Evolutionary conservation across 768 basidiomycete genomes (phyloP).

Genomic region (Amanita phalloides): DNA sequence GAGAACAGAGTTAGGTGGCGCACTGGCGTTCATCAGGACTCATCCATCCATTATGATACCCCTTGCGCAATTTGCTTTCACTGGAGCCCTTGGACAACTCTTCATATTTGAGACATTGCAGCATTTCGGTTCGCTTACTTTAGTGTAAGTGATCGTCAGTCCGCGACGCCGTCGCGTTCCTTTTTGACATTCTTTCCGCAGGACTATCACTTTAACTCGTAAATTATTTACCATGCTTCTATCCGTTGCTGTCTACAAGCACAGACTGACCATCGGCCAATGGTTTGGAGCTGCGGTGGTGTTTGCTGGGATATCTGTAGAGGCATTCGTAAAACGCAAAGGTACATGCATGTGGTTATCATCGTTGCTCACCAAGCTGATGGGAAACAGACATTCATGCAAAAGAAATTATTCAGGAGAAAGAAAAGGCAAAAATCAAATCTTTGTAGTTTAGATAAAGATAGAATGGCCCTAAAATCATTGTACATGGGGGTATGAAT

Average conservation of each 20-base stretch:
- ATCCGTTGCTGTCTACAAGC: slow-evolving; percentile 87
- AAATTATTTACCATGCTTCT: slow-evolving; percentile 98
- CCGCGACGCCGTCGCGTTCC: neutral
- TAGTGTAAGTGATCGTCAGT: slow-evolving; percentile 43
- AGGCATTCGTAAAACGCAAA: slow-evolving; percentile 85
- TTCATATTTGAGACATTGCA: slow-evolving; percentile 97
- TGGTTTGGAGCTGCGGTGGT: slow-evolving; percentile 91
- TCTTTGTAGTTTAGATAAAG: slow-evolving; percentile 36
- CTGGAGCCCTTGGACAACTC: slow-evolving; percentile 89
- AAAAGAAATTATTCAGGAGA: slow-evolving; percentile 72
- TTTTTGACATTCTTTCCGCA: slow-evolving; percentile 18
- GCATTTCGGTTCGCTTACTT: slow-evolving; percentile 81
- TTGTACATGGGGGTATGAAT: slow-evolving; percentile 11
- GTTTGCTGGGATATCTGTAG: slow-evolving; percentile 91
- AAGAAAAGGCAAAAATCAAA: slow-evolving; percentile 78
- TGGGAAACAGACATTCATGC: slow-evolving; percentile 57
- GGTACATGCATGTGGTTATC: slow-evolving; percentile 31
- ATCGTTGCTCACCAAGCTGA: neutral
- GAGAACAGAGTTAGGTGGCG: slow-evolving; percentile 52
- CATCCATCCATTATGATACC: slow-evolving; percentile 73
- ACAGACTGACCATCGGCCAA: slow-evolving; percentile 73
- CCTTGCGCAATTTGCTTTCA: slow-evolving; percentile 74
- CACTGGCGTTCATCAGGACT: slow-evolving; percentile 59
- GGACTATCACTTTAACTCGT: slow-evolving; percentile 90
- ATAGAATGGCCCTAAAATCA: slow-evolving; percentile 6